Conservation (phyloP, 768 basidiomycete species). For the Auricularia sp. region DNA sequence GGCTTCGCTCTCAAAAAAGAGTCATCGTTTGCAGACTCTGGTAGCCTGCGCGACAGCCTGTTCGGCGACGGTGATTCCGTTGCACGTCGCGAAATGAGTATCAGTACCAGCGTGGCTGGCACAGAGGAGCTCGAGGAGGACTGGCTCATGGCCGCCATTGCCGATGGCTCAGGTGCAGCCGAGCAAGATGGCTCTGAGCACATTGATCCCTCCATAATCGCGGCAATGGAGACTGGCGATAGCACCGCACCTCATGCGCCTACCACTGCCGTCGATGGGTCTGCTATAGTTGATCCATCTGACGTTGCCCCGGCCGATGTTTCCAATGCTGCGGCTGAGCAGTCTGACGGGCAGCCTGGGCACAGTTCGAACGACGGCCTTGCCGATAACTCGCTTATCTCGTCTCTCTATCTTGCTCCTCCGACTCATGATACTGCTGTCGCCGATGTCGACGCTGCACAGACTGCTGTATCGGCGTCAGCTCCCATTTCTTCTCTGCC, state of each 20-base stretch:
- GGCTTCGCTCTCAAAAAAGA: background rate
- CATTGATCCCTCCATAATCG: constrained; percentile 10
- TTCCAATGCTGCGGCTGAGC: too few relatives aligned
- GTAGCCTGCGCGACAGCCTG: background rate
- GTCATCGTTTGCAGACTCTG: background rate
- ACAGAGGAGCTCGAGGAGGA: constrained; percentile 58
- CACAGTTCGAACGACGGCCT: constrained; percentile 15
- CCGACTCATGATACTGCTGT: constrained; percentile 26
- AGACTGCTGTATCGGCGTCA: too few relatives aligned
- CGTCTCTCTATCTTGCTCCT: constrained; percentile 39
- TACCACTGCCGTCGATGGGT: too few relatives aligned
- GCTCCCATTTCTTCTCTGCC: too few relatives aligned
- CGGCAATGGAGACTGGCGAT: too few relatives aligned
- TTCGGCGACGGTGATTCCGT: background rate
- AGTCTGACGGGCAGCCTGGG: constrained; percentile 17
- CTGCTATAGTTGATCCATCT: too few relatives aligned
- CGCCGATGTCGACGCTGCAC: constrained; percentile 25
- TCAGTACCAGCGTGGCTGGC: constrained; percentile 19
- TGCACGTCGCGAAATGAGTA: constrained; percentile 2
- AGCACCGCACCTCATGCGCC: too few relatives aligned
- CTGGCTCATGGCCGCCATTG: constrained; percentile 85
- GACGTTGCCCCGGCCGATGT: too few relatives aligned
- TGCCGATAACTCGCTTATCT: constrained; percentile 23
- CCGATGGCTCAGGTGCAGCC: constrained; percentile 55
- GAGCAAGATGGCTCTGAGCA: constrained; percentile 5